These are phyloP conservation scores for Decorospora gaudefroyi DNA, from an alignment of 2,329 filamentous ascomycete genomes.

Conservation along the genomic window DNA sequence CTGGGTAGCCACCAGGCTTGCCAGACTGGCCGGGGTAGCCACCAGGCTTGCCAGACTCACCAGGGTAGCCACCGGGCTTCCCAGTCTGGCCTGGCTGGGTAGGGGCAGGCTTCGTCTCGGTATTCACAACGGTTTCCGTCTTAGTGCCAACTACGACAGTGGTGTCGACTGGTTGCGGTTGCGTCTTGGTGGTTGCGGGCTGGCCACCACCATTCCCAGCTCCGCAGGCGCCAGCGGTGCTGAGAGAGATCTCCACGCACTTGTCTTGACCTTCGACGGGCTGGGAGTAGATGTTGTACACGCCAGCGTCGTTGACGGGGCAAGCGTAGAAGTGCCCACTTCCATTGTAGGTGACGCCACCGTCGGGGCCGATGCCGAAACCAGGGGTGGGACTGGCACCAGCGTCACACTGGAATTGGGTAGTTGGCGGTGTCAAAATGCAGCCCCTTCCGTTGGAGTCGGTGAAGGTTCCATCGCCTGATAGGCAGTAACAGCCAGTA, in stretches of 20 bases:
- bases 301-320: slow-evolving; percentile 58
- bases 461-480: slow-evolving; percentile 55
- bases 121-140: too few species aligned
- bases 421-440: slow-evolving; percentile 64
- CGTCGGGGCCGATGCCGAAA: slow-evolving; percentile 61
- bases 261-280: slow-evolving; percentile 51
- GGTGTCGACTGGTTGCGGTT: neutral
- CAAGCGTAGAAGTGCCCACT: slow-evolving; percentile 64
- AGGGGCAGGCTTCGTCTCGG: neutral
- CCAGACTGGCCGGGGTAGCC: slow-evolving; percentile 3
- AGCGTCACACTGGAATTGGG: slow-evolving; percentile 65
- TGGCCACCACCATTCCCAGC: slow-evolving; percentile 20
- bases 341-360: slow-evolving; percentile 58
- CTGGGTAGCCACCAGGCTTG: neutral
- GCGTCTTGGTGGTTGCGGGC: neutral
- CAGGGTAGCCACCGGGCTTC: neutral
- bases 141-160: too few species aligned
- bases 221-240: slow-evolving; percentile 27
- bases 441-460: slow-evolving; percentile 63
- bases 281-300: slow-evolving; percentile 61
- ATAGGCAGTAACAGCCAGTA: slow-evolving; percentile 60
- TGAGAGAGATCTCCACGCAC: slow-evolving; percentile 57
- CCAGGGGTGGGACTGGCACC: slow-evolving; percentile 56
- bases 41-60: neutral
- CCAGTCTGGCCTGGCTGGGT: neutral